Conservation (phyloP, 169 alveolate genomes). For the Eimeria maxima region DNA sequence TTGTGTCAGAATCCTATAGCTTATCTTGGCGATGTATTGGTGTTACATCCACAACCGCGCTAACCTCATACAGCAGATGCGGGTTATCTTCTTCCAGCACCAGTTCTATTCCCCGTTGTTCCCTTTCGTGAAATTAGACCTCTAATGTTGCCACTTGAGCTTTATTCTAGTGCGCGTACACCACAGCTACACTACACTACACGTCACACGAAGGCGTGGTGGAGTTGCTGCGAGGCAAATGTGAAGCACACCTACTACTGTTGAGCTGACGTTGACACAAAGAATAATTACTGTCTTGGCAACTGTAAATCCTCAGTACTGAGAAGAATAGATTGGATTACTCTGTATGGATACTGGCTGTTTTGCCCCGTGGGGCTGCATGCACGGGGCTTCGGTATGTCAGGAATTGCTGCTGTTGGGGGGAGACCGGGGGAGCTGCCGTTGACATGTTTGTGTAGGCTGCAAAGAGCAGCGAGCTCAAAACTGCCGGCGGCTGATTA, state of each 20-base stretch:
- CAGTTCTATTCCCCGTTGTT: no score
- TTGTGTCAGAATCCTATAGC: no score
- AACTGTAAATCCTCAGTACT: neutral
- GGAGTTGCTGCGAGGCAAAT: neutral
- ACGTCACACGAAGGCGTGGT: no score
- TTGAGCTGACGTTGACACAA: no score
- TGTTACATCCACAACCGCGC: no score
- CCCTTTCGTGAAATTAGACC: neutral
- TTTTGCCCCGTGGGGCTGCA: neutral
- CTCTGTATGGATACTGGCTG: neutral
- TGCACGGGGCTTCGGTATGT: neutral
- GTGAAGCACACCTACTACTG: neutral
- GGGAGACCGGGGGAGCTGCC: neutral
- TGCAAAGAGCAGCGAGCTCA: neutral
- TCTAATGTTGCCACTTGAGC: neutral
- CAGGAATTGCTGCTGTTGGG: constrained; percentile 1
- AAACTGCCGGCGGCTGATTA: constrained; percentile 39
- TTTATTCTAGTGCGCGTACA: neutral
- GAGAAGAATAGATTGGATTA: neutral
- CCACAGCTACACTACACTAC: no score
- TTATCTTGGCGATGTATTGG: no score
- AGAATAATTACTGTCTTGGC: no score
- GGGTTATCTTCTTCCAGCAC: no score
- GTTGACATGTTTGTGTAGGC: neutral
- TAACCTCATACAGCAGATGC: no score